These are phyloP conservation scores for Trypanosoma cruzi DNA, from an alignment of 208 protist species.

Conservation along the genomic window DNA sequence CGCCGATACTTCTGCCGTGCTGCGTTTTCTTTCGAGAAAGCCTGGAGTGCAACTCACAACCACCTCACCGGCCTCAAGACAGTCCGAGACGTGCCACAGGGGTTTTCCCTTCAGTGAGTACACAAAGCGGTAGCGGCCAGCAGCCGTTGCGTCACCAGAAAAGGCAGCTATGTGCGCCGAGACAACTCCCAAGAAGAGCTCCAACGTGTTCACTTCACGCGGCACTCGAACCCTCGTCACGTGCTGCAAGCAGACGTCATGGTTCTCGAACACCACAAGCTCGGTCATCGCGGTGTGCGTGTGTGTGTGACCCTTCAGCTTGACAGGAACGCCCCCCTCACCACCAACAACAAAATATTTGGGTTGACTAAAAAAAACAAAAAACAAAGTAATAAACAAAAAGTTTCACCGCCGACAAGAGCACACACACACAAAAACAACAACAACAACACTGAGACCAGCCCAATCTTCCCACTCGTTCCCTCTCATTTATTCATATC, in stretches of 20 bases:
- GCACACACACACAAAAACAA: background rate
- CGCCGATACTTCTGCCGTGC: background rate
- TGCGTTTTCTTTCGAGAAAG: slow-evolving; percentile 42
- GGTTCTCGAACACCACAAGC: slow-evolving; percentile 62
- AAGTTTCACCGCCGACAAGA: background rate
- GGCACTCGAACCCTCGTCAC: slow-evolving; percentile 43
- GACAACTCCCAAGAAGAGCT: slow-evolving; percentile 57
- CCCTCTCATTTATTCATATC: background rate
- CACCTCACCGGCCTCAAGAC: slow-evolving; percentile 50
- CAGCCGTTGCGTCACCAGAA: slow-evolving; percentile 24
- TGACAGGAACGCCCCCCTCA: background rate
- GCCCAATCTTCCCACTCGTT: background rate
- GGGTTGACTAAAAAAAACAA: background rate
- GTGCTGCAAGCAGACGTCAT: slow-evolving; percentile 53
- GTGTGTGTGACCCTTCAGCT: background rate
- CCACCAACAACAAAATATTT: background rate
- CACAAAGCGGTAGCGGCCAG: slow-evolving; percentile 66
- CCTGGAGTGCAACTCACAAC: slow-evolving; percentile 63
- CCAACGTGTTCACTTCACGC: slow-evolving; percentile 55
- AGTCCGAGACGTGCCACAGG: slow-evolving; percentile 78
- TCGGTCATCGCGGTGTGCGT: slow-evolving; percentile 16
- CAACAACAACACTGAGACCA: background rate
- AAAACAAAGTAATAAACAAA: background rate
- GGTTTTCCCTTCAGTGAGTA: slow-evolving; percentile 67
- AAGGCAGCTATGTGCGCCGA: slow-evolving; percentile 36